phyloP scores from a whole-genome alignment of 805 yeast species.

The Cyberlindnera mycetangii region DNA sequence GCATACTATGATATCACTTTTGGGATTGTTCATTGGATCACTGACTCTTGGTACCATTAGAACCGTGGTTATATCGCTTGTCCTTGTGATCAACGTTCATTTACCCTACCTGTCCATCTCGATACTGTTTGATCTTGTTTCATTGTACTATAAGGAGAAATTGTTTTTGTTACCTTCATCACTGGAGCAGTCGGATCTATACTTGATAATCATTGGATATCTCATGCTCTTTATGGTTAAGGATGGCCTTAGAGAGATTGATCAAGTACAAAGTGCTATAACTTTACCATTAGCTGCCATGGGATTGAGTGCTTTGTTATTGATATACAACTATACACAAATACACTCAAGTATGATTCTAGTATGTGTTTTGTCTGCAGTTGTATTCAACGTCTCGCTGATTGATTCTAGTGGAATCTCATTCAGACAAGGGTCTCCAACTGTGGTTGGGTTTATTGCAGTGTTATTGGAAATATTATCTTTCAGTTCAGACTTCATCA shows the following conservation, averaged over 20 bases:
- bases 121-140: slow-evolving; percentile 16
- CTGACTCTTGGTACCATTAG: slow-evolving; percentile 24
- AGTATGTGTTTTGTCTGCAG: slow-evolving; percentile 26
- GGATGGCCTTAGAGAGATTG: slow-evolving; percentile 17
- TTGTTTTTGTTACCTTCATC: neutral
- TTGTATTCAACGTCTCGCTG: slow-evolving; percentile 20
- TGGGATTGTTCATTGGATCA: slow-evolving; percentile 15
- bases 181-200: neutral
- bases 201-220: slow-evolving; percentile 3
- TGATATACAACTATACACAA: slow-evolving; percentile 5
- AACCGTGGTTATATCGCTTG: slow-evolving; percentile 21
- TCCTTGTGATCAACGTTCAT: slow-evolving; percentile 19
- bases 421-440: slow-evolving; percentile 19
- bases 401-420: slow-evolving; percentile 13
- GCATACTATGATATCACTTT: slow-evolving; percentile 7
- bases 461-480: slow-evolving; percentile 35
- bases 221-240: slow-evolving; percentile 4
- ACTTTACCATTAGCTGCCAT: slow-evolving; percentile 1
- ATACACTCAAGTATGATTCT: slow-evolving; percentile 26
- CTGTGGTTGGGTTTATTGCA: slow-evolving; percentile 31
- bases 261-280: slow-evolving; percentile 5
- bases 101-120: slow-evolving; percentile 10
- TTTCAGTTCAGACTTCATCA: slow-evolving; percentile 23
- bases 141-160: slow-evolving; percentile 5
- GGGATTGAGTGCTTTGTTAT: neutral